A percentile compares a stretch with the other conserved stretches of the same genome.
Evolutionary conservation across 176 grass and related monocot genomes (phyloP).

Genomic region (Carex pumila): DNA sequence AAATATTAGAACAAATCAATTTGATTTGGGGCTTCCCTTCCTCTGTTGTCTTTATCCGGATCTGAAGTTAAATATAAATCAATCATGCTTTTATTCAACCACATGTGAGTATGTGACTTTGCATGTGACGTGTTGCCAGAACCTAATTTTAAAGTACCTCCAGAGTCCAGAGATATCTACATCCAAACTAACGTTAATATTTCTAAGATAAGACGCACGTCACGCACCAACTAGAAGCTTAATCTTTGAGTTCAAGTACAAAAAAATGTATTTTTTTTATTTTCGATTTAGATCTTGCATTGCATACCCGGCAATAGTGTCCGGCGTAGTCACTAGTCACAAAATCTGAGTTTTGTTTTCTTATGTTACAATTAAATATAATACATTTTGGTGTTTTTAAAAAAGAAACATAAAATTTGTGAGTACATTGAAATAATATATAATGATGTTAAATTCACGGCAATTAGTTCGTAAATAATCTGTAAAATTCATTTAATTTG

Average conservation of each 20-base stretch:
- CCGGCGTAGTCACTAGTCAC: not conserved
- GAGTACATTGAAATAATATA: no score
- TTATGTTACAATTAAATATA: no score
- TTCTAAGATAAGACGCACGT: not conserved
- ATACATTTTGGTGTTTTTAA: no score
- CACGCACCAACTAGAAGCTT: not conserved
- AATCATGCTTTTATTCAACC: not conserved
- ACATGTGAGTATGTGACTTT: not conserved
- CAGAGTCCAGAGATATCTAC: not conserved
- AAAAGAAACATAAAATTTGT: no score
- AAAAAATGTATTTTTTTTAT: not conserved
- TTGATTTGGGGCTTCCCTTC: not conserved
- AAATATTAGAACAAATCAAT: not conserved
- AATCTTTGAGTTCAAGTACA: not conserved
- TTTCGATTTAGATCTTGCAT: not conserved
- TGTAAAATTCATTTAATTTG: no score
- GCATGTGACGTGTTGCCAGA: constrained; percentile 2
- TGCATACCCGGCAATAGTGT: not conserved
- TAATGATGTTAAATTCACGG: no score
- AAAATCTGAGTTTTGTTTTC: not conserved
- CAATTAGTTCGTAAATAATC: no score
- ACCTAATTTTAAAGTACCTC: not conserved
- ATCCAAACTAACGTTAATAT: not conserved
- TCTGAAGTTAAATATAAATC: not conserved
- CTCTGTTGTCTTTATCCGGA: not conserved